A percentile compares a stretch with the other conserved stretches of the same genome.
These are phyloP conservation scores for Boletellus sp. DNA, from an alignment of 1,284 basidiomycete species.

Conservation along the genomic window DNA sequence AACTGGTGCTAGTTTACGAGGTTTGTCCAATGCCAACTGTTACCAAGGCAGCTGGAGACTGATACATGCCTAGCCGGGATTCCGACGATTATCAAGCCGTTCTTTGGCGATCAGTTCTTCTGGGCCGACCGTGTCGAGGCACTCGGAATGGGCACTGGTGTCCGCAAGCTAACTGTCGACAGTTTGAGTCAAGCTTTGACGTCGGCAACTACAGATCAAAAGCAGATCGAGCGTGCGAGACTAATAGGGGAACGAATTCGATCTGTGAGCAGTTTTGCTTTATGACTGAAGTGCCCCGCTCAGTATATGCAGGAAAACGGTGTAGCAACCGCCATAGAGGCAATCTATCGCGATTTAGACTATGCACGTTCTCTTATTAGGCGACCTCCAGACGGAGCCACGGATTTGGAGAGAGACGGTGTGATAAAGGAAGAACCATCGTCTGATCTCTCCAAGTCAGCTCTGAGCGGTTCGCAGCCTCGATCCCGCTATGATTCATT, in stretches of 20 bases:
- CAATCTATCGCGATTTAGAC: slow-evolving; percentile 89
- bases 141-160: slow-evolving; percentile 82
- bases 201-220: slow-evolving; percentile 81
- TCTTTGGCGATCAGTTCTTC: slow-evolving; percentile 97
- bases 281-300: slow-evolving; percentile 7
- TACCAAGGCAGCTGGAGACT: not conserved
- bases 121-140: slow-evolving; percentile 95
- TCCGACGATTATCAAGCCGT: slow-evolving; percentile 94
- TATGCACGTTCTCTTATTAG: slow-evolving; percentile 84
- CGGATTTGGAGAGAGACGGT: slow-evolving; percentile 41
- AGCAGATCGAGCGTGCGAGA: slow-evolving; percentile 83
- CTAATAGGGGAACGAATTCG: slow-evolving; percentile 82
- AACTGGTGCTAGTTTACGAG: slow-evolving; percentile 87
- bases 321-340: slow-evolving; percentile 83
- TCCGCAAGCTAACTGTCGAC: slow-evolving; percentile 82
- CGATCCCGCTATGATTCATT: slow-evolving; percentile 55
- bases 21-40: slow-evolving; percentile 38
- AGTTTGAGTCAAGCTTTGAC: slow-evolving; percentile 74
- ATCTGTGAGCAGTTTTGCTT: slow-evolving; percentile 45
- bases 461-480: slow-evolving; percentile 33
- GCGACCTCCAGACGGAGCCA: slow-evolving; percentile 35
- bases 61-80: slow-evolving; percentile 64
- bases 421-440: slow-evolving; percentile 41
- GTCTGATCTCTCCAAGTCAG: slow-evolving; percentile 28
- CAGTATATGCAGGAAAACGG: slow-evolving; percentile 71